phyloP scores from a whole-genome alignment of 2,329 filamentous ascomycete genomes.

The Pseudogymnoascus sp. region DNA sequence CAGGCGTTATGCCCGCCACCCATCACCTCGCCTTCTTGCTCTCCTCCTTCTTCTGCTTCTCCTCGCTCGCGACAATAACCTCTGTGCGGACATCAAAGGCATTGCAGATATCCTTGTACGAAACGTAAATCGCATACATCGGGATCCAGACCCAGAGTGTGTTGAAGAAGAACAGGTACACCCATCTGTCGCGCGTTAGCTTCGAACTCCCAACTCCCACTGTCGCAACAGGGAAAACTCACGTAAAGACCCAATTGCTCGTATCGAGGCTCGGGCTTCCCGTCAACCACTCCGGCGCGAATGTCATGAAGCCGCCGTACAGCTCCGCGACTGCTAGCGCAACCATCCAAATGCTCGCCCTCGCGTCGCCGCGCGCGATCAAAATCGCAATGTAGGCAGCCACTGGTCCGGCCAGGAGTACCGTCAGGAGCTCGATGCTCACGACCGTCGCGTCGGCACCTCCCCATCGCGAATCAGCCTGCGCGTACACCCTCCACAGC shows the following conservation, averaged over 20 bases:
- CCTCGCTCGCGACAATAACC: slow-evolving; percentile 21
- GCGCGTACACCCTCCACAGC: slow-evolving; percentile 63
- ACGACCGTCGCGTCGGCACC: slow-evolving; percentile 56
- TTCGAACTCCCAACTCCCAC: neutral
- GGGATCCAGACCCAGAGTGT: slow-evolving; percentile 60
- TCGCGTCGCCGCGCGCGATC: slow-evolving; percentile 48
- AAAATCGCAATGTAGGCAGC: slow-evolving; percentile 54
- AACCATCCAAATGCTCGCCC: slow-evolving; percentile 55
- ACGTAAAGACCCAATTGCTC: slow-evolving; percentile 59
- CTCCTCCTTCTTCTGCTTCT: slow-evolving; percentile 28
- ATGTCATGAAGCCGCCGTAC: slow-evolving; percentile 66
- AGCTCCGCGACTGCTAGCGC: slow-evolving; percentile 59
- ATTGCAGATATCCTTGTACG: slow-evolving; percentile 46
- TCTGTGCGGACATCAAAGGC: slow-evolving; percentile 41
- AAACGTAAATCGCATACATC: slow-evolving; percentile 50
- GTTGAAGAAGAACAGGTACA: slow-evolving; percentile 64
- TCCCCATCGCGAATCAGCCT: slow-evolving; percentile 57
- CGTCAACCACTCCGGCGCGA: slow-evolving; percentile 62
- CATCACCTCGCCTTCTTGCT: slow-evolving; percentile 20
- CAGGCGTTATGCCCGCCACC: neutral
- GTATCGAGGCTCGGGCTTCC: slow-evolving; percentile 55
- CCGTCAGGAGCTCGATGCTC: slow-evolving; percentile 59
- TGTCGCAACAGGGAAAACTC: neutral
- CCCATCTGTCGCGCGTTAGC: slow-evolving; percentile 35
- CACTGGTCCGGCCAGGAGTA: slow-evolving; percentile 54